Evolutionary conservation across 1,139 yeast genomes (phyloP), one percentile per base, ranked within the genome.

Genomic region (Suhomyces chickasaworum): DNA sequence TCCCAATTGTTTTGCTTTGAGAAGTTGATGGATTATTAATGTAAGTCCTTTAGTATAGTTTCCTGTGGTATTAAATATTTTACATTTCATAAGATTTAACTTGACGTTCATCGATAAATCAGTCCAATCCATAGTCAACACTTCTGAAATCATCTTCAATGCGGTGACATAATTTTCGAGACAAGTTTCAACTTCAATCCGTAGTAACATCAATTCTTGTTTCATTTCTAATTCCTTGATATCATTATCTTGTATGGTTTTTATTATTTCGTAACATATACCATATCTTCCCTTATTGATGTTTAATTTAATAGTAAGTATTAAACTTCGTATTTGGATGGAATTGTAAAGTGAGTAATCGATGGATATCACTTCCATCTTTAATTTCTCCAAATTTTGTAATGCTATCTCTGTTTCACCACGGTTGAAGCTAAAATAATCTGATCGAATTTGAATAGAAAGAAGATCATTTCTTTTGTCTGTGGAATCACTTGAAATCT

Each of bases 51-150:
- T 64, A 7, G 73, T 58, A 9, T 73, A 71, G 4, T 69, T 63
- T 1, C 72, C 74, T 1, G 77, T 61, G 10, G 56, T 48, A 22
- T 68, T 59, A 48, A 75, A 65, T 2, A 80, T 65, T 15, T 61
- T 58, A 41, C 81, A 73, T 51, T 76, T 76, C 37, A 80, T 54
- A 12, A 80, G 52, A 35, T 73, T 76, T 45, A 78, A 68, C 53
- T 70, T 68, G 30, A 79, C 63, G 13, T 63, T 63, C 64, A 78
- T 68, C 42, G 66, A 69, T 20, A 66, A 64, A 50, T 77, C 76
- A 2, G 60, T 56, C 15, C 60, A 54, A 48, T 61, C 57, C 1
- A 48, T 50, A 0, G 59, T 32, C 18, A 75, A 47, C 22, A 58
- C 55, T 0, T 57, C 53, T 0, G 74, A 61, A 0, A 78, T 64